These are phyloP conservation scores for Galerina sulciceps DNA, from an alignment of 768 basidiomycete genomes.

Conservation along the genomic window DNA sequence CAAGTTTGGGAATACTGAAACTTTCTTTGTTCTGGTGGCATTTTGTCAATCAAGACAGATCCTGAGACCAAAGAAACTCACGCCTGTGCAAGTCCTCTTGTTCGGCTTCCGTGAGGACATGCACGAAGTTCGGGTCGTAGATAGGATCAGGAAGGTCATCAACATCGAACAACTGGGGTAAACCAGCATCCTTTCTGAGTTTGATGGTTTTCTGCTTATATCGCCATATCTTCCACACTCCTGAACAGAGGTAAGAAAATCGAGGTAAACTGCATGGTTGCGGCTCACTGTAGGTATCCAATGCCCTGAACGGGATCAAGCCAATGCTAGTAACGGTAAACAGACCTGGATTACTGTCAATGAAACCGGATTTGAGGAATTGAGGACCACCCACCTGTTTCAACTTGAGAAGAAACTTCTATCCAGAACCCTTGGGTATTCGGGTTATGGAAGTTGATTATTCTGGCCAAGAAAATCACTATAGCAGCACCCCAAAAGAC, in stretches of 20 bases:
- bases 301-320: slow-evolving; percentile 72
- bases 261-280: neutral
- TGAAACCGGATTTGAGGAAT: neutral
- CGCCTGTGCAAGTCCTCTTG: slow-evolving; percentile 68
- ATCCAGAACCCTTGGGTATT: slow-evolving; percentile 82
- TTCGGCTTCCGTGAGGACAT: slow-evolving; percentile 68
- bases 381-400: slow-evolving; percentile 57
- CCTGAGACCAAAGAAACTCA: slow-evolving; percentile 35
- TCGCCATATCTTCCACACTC: slow-evolving; percentile 74
- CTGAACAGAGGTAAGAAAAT: slow-evolving; percentile 35
- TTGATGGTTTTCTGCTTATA: slow-evolving; percentile 65
- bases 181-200: slow-evolving; percentile 62
- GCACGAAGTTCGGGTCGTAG: slow-evolving; percentile 72
- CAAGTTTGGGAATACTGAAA: slow-evolving; percentile 78
- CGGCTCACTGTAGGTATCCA: slow-evolving; percentile 75
- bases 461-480: slow-evolving; percentile 68
- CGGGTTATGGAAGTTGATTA: slow-evolving; percentile 72
- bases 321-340: slow-evolving; percentile 85
- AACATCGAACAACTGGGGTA: slow-evolving; percentile 71
- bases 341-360: slow-evolving; percentile 48
- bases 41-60: neutral
- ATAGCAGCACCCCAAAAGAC: slow-evolving; percentile 91
- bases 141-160: slow-evolving; percentile 84
- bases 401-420: slow-evolving; percentile 76
- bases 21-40: slow-evolving; percentile 61